Base-by-base conservation (phyloP, 345 rosid species). In the Durio zibethinus region DNA sequence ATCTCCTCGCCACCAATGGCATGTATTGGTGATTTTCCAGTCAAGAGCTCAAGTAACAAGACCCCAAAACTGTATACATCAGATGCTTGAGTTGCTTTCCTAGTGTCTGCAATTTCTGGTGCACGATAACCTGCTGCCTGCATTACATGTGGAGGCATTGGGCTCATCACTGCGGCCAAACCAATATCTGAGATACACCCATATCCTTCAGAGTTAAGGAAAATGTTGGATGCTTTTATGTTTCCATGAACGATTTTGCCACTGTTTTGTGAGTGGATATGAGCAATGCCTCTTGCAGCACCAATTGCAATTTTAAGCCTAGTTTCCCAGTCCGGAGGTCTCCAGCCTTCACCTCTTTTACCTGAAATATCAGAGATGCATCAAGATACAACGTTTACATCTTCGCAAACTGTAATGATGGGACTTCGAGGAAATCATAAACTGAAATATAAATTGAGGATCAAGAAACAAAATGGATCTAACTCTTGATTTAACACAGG, bases 51-150 rank as follows among this genome's bases (percentile, higher is more conserved):
- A 5, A 96, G 86, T 45, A 96, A 80, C 70, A 94, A 82, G 65
- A 94, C 94, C 11, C 98, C 99, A 5, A 88, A 94, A 83, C 99
- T 86, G 83, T 91, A 96, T 68, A 92, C 89, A 74, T 96, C 99
- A 0, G 97, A 89, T 4, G 86, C 81, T 23, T 92, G 95, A 5
- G 90, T 86, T 50, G 87, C 89, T 83, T 94, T 96, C 85, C 97
- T 80, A 10, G 90, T 85, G 83, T 93, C 98, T 52, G 95, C 87
- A 76, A 89, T 85, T 85, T 92, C 99, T 12, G 99, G 98, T 75
- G 99, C 99, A 7, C 92, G 89, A 77, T 94, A 94, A 45, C 98
- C 97, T 36, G 88, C 87, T 56, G 94, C 88, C 20, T 95, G 86
- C 76, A 79, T 48, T 56, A 84, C 80, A 29, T 88, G 86, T 0